Evolutionary conservation across 306 rosid species (phyloP), one percentile per base, ranked within the genome.

Genomic region (Gillenia trifoliata): DNA sequence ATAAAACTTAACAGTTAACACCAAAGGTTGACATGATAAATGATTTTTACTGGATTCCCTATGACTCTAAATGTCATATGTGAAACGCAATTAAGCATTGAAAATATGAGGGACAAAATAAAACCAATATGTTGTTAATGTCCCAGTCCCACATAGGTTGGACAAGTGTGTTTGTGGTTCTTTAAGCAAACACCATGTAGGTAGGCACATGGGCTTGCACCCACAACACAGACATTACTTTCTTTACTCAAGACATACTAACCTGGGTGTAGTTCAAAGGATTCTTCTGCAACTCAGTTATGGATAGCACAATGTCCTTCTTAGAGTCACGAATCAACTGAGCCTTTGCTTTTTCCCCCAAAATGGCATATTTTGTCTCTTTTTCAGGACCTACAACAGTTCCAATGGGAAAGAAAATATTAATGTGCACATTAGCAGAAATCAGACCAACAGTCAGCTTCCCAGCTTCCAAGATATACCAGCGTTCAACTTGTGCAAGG

Each of bases 331-430:
- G 97, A 6, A 87, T 13, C 85, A 94, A 71, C 63, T 94, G 99
- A 54, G 89, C 97, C 83, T 92, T 94, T 20, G 97, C 97, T 77
- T 94, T 94, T 84, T 94, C 99, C 66, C 97, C 99, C 96, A 94
- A 78, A 72, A 94, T 29, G 49, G 89, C 96, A 72, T 94, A 94
- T 65, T 89, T 92, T 34, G 89, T 64, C 84, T 87, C 92, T 70
- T 87, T 90, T 28, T 92, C 97, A 73, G 96, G 95, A 64, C 99
- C 99, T 91, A 66, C 19, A 45, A 71, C 61, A 68, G 66, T 55
- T 12, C 30, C 52, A 61, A 54, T 68, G 19, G 54, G 29, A 65
- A 25, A 73, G 60, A 4, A 68, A 6, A 68, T 15, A 17, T 54
- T 15, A 68, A 45, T 11, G 19, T 3, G 43, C 13, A 29, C 2